Base-by-base conservation (phyloP, 1,284 basidiomycete species). In the Cutaneotrichosporon daszewskae region DNA sequence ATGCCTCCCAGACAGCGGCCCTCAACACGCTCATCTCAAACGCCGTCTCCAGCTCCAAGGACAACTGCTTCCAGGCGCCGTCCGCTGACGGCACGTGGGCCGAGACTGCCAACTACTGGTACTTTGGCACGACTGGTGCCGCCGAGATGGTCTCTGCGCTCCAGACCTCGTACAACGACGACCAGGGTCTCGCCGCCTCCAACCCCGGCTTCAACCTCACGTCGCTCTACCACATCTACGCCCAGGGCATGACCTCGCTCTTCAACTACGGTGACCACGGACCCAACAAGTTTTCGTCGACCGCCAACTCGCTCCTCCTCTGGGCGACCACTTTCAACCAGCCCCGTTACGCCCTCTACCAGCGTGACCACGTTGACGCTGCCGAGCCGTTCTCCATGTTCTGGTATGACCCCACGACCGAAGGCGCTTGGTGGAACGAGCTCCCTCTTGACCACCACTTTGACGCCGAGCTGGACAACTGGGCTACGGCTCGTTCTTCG, bases 41-140 rank as follows among this genome's bases (percentile, higher is more conserved):
- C 12, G 27, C 44, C n/a, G 13, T 35, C 24, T 19, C 25, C 20
- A 14, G 13, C 18, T 26, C 37, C 27, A 75, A 80, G 49, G 55
- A 74, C 46, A 91, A 91, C 69, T 98, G 95, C 67, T 86, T 82
- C 60, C 51, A 63, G 14, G 77, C 71, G 41, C 71, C 75, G 20
- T 27, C 77, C 76, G 64, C 74, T 27, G 94, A 97, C 62, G 94
- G 94, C 17, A 86, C 89, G 16, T 98, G 95, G 94, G 75, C 82
- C 17, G 94, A 99, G 73, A 96, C 91, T 1, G 78, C 90, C 47
- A 90, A 97, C 73, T 95, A 94, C 68, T 92, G 88, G 88, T 90
- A 91, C 73, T 92, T 91, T 62, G 87, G 87, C 64, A 92, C 87
- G 32, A 94, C 89, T 18, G 89, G 82, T 18, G 85, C 87, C 58